Base-by-base conservation (phyloP, 768 basidiomycete species). In the Hemileccinum impolitum region DNA sequence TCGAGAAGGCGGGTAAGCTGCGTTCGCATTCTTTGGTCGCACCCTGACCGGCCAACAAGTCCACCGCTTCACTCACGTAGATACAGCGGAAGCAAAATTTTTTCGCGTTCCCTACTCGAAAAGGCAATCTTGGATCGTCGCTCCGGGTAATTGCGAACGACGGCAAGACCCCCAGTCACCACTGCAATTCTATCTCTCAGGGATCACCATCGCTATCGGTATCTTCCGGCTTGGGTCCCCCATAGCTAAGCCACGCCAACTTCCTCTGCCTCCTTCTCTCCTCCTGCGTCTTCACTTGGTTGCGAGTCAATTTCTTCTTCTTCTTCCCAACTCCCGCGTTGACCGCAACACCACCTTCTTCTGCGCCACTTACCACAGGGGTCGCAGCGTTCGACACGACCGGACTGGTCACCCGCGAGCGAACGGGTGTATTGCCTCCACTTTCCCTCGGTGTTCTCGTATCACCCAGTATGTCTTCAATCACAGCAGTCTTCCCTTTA, bases 281-380 rank as follows among this genome's bases (percentile, higher is more conserved):
- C 67, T 94, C 93, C 68, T 81, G 85, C 6, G 80, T 90, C 70
- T 97, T 97, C 54, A 86, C 21, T 67, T 95, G 90, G 69, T 93
- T 93, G 41, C 90, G 79, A n/a, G 90, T 91, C 65, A 76, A 34
- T 73, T 93, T 95, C 77, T 95, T 95, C 76, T 94, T 94, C 77
- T 87, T 92, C 71, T 75, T 85, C 44, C 25, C 62, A 34, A 73
- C 62, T 25, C 28, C 30, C 35, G 65, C 59, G 23, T 72, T 75
- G 11, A 63, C 66, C 43, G 69, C 65, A 47, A 62, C 70, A 45
- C 3, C 52, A 4, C 66, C 69, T 45, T 82, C 85, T 63, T 92
- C 89, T 38, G 76, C 80, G n/a, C 87, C 90, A 61, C 87, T 90
- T 21, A 70, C 87, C 38, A 79, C 85, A 45, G 89, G 90, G 3